Conservation (phyloP, 345 rosid genomes). For the Microthlaspi erraticum region DNA sequence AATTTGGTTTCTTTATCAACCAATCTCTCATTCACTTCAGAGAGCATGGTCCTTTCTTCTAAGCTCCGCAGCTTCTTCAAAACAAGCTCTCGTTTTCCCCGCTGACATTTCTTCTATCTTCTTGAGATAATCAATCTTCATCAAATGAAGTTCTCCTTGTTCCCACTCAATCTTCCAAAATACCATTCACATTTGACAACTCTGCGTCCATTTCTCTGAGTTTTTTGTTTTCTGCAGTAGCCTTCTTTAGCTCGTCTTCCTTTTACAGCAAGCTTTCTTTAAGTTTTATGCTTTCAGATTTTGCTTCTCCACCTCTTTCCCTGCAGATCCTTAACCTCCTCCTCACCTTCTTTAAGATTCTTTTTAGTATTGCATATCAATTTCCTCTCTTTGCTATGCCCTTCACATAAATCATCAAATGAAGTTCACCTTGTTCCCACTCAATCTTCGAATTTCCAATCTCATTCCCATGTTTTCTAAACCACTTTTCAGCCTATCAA, state of each 20-base stretch:
- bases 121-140: too few species aligned
- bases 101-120: too few species aligned
- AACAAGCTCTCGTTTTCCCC: too few species aligned
- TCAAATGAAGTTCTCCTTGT: too few species aligned
- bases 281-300: constrained; percentile 65
- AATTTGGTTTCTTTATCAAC: constrained; percentile 29
- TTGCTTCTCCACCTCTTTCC: constrained; percentile 62
- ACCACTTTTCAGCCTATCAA: constrained; percentile 50
- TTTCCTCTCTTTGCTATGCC: constrained; percentile 55
- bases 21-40: constrained; percentile 35
- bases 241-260: constrained; percentile 42
- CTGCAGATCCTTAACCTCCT: constrained; percentile 68
- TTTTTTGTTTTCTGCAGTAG: too few species aligned
- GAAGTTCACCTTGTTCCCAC: constrained; percentile 60
- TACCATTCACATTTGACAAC: too few species aligned
- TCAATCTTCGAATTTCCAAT: constrained; percentile 51
- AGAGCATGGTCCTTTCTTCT: too few species aligned
- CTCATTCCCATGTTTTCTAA: constrained; percentile 56
- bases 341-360: constrained; percentile 67
- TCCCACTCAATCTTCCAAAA: too few species aligned
- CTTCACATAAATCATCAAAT: too few species aligned
- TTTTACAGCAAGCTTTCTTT: constrained; percentile 58
- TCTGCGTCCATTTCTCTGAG: too few species aligned
- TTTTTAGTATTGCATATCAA: too few species aligned
- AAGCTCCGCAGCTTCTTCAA: too few species aligned